Conservation (phyloP, 1,284 basidiomycete species). For the Singerocomus inundabilis region DNA sequence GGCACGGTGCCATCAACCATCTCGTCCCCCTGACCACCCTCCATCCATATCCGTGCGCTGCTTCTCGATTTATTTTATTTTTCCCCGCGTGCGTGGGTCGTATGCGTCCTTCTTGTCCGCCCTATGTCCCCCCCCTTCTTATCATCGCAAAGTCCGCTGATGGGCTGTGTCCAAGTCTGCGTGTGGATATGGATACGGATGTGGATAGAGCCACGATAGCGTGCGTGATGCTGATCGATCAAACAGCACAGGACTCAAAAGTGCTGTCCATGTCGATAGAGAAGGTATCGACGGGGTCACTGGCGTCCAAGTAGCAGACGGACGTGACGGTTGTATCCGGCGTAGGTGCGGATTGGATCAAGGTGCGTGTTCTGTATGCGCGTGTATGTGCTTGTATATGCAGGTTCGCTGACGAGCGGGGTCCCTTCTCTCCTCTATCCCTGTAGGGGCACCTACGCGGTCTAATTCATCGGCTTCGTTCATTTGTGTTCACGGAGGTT, state of each 20-base stretch:
- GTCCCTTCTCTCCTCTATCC: not conserved
- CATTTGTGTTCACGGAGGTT: not conserved
- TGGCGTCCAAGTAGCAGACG: conserved; percentile 60
- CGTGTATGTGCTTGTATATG: conserved; percentile 6
- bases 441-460: not conserved
- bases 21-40: not conserved
- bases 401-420: not conserved
- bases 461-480: not conserved
- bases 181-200: not conserved
- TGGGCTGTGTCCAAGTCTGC: not conserved
- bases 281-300: conserved; percentile 57
- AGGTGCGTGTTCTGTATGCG: conserved; percentile 35
- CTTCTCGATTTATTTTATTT: conserved; percentile 3
- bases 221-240: conserved; percentile 2
- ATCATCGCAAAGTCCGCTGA: conserved; percentile 19
- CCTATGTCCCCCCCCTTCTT: conserved; percentile 11
- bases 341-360: conserved; percentile 68
- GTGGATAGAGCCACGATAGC: not conserved
- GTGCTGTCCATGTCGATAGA: conserved; percentile 42
- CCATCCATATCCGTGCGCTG: conserved; percentile 16
- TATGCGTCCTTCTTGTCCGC: not conserved
- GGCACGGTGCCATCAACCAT: conserved; percentile 36
- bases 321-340: conserved; percentile 55
- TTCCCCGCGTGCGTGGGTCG: conserved; percentile 3
- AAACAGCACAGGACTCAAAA: conserved; percentile 49